Base-by-base conservation (phyloP, 1,284 basidiomycete species). In the Hemileia vastatrix region DNA sequence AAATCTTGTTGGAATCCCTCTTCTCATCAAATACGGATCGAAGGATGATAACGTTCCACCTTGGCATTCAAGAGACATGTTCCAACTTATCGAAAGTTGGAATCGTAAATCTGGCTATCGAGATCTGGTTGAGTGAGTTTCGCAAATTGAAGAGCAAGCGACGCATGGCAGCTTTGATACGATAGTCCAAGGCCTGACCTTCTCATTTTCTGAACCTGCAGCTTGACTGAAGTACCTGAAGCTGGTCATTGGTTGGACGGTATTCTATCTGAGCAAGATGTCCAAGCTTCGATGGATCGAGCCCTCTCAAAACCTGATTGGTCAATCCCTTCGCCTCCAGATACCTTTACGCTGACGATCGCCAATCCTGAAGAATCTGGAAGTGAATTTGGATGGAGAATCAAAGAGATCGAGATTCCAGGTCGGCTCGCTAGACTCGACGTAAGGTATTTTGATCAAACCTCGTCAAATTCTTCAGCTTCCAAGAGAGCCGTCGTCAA, bases 1-100 rank as follows among this genome's bases (percentile, higher is more conserved):
- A 4, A 94, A 93, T 68, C 71, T 88, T 23, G 83, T 83, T 1
- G 80, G 71, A 4, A 65, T 81, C 0, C 84, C 86, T 0, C 77
- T 90, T 2, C 78, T 91, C 11, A 87, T 85, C 3, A 80, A 92
- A 52, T 87, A 92, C 68, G 90, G 82, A 8, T 85, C 84, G 0
- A 77, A 77, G 53, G 88, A 90, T 67, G 82, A 84, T 32, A 90
- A 90, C 64, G 88, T 90, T 4, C 87, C 88, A 2, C 81, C 83
- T 0, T 89, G 86, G 86, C 87, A 90, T 68, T 83, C 83, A 2
- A 81, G 86, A 23, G 84, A 85, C 69, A 76, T 81, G 27, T 78
- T 86, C 6, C 79, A 80, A 57, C 75, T 82, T 6, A 68, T 88
- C 23, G 80, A 81, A 67, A 78, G 80, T 1, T 86, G 82, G 82